Evolutionary conservation across 2,329 filamentous ascomycete species (phyloP), one percentile per base, ranked within the genome.

Genomic region (Penicillium psychrosexuale): DNA sequence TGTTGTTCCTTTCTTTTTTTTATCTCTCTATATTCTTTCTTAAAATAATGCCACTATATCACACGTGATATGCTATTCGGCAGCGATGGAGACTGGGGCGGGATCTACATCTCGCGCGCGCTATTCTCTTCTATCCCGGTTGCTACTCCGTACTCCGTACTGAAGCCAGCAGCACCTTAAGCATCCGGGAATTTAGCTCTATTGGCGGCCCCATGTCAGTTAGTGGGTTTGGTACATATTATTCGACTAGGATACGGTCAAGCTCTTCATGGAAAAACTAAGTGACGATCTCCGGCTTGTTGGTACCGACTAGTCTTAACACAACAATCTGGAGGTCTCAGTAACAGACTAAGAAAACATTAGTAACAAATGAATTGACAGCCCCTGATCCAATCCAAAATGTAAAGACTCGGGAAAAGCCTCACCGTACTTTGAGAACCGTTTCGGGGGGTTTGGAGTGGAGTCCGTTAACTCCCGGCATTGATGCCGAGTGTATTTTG

Each of bases 391-490:
- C 8, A 40, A 42, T 33, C 12, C 38, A 38, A 49, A 38, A 44
- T 38, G 45, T 38, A 42, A 24, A 31, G 42, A 51, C 49, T 43
- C 33, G 36, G 51, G 36, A 53, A 57, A 51, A 55, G 57, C 50
- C 53, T 65, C 62, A 65, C 62, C 62, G 62, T 65, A 65, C 44
- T 61, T 65, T 64, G 51, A 47, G 55, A 61, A 56, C 60, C 60
- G 53, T 57, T 56, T 55, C 55, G 56, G 61, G 56, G 56, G 27
- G 47, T 28, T 27, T 50, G 33, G 30, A 51, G 61, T 64, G 60
- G 61, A 57, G 34, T 30, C 44, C 45, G 19, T 22, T 34, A 61
- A 55, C 24, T 58, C 59, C 61, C 60, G 61, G 57, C 46, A 22
- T 49, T 51, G 53, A 56, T 64, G 61, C 61, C 61, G 61, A 61